These are phyloP conservation scores for Hypoxylon fragiforme DNA, from an alignment of 495 filamentous ascomycete species.

Conservation along the genomic window DNA sequence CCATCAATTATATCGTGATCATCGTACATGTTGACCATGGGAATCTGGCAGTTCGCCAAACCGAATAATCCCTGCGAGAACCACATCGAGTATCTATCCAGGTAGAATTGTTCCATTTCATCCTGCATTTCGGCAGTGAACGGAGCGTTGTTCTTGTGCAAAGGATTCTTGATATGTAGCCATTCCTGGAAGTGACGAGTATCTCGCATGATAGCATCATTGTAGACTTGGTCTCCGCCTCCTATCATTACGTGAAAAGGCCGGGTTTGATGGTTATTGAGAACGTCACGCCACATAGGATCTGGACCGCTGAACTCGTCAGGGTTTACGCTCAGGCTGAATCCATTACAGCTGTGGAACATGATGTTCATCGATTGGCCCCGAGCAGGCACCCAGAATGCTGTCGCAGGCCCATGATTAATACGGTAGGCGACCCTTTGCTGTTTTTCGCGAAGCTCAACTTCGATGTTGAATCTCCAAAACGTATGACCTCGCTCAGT, in stretches of 20 bases:
- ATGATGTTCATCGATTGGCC: constrained; percentile 95
- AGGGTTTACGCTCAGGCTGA: constrained; percentile 77
- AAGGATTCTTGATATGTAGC: constrained; percentile 76
- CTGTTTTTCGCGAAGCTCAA: constrained; percentile 77
- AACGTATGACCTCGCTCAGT: constrained; percentile 88
- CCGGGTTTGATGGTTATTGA: constrained; percentile 87
- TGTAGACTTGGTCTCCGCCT: constrained; percentile 96
- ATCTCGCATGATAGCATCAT: constrained; percentile 76
- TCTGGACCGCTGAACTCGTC: constrained; percentile 85
- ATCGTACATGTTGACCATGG: constrained; percentile 98
- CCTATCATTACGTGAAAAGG: constrained; percentile 99
- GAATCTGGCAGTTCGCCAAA: constrained; percentile 90
- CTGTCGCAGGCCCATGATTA: constrained; percentile 84
- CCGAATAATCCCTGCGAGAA: constrained; percentile 95
- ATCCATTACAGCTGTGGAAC: constrained; percentile 98
- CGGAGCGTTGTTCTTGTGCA: constrained; percentile 72
- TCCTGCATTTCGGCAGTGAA: constrained; percentile 78
- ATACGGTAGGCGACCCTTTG: constrained; percentile 92
- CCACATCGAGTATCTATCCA: constrained; percentile 85
- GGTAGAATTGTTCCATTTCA: constrained; percentile 84
- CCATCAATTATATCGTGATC: constrained; percentile 99
- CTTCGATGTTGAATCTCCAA: constrained; percentile 93
- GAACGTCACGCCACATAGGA: constrained; percentile 93
- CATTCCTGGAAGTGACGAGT: constrained; percentile 77
- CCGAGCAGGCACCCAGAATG: constrained; percentile 90